Base-by-base conservation (phyloP, 768 basidiomycete species). In the Suillus subluteus region DNA sequence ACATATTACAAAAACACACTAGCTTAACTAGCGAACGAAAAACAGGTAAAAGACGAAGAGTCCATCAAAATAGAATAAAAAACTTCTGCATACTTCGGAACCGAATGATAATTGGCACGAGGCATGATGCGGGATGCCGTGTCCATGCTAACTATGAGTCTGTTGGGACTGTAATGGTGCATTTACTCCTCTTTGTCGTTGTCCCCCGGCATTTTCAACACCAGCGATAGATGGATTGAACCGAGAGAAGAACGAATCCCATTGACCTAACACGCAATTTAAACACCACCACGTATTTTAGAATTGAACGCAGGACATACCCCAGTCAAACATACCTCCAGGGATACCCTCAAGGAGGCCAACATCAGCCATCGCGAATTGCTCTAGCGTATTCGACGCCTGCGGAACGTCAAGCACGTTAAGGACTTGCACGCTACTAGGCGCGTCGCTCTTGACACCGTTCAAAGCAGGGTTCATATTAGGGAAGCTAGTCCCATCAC, bases 281-380 rank as follows among this genome's bases (percentile, higher is more conserved):
- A 54, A 43, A 50, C 6, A 50, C 6, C 16, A 37, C 58, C 30
- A 52, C 35, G 16, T 30, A 62, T 58, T 50, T 46, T 62, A 62
- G 52, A 67, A 62, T 52, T 30, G 65, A 80, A 82, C 70, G 0
- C 16, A 64, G 8, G 6, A 82, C 84, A 69, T 71, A 92, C 92
- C 87, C 91, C 91, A 95, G 76, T 94, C 92, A 77, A 93, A 95
- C 91, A 95, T 94, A 23, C 86, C 84, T 4, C 88, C 89, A 52
- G 93, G 93, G 62, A 95, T 87, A 1, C 91, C 91, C 67, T 93
- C 91, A 75, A 95, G 79, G 64, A 91, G 85, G 21, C 86, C 89
- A 66, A 79, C 85, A 73, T 92, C 91, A 23, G 86, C 85, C 80
- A 88, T 82, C 40, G 88, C 87, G 71, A 87, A 84, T 65, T 90